Evolutionary conservation across 371 early-diverging fungal species (phyloP).

Genomic region (Mortierella sp.): DNA sequence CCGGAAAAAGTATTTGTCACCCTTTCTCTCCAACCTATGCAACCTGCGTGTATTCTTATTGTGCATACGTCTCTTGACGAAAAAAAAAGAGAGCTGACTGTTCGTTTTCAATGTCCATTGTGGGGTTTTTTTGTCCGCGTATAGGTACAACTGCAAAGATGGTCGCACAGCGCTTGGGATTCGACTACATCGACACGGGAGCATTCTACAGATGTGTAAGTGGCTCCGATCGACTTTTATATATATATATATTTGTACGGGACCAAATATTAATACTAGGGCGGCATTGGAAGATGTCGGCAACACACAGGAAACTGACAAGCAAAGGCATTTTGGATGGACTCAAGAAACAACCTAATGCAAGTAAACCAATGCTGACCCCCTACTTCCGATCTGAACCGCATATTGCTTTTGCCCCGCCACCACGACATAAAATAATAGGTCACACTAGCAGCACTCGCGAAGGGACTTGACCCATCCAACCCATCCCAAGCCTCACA

Average conservation of each 20-base stretch:
- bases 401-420: neutral
- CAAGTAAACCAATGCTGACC: no score
- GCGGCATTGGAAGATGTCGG: no score
- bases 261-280: no score
- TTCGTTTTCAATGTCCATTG: no score
- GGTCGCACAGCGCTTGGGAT: conserved; percentile 81
- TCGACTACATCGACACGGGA: conserved; percentile 88
- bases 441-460: conserved; percentile 72
- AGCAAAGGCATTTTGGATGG: no score
- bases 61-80: no score
- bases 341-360: no score
- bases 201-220: conserved; percentile 77
- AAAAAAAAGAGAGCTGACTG: neutral
- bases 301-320: no score
- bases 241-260: no score
- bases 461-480: conserved; percentile 58
- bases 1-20: conserved; percentile 87
- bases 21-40: neutral
- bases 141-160: conserved; percentile 79
- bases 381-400: no score
- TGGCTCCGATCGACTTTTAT: neutral
- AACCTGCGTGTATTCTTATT: neutral
- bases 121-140: neutral
- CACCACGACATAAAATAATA: conserved; percentile 40
- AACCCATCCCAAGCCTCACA: conserved; percentile 20